Evolutionary conservation across 306 rosid species (phyloP), one percentile per base, ranked within the genome.

Genomic region (Adenanthera pavonina): DNA sequence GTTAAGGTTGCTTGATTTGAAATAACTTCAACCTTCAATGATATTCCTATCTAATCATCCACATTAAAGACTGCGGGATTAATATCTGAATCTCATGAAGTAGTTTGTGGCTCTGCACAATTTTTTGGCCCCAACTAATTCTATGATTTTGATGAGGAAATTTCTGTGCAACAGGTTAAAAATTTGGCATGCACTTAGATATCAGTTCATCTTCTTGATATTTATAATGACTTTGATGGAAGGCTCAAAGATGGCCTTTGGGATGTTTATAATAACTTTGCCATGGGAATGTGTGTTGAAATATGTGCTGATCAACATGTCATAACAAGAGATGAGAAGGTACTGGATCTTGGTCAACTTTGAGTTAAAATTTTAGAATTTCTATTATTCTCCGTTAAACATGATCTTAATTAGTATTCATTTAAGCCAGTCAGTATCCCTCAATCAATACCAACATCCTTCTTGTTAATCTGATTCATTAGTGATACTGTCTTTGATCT

Each of bases 171-270:
- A 25, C 30, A 25, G 30, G 30, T 25, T 25, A 25, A 25, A 25
- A 25, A 25, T 25, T 25, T 25, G 30, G 30, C 30, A 25, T 25
- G 30, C 30, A 25, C 30, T 25, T 25, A 25, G 30, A 25, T 25
- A 25, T 25, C 30, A 25, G 30, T 25, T 25, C 30, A 25, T 25
- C 30, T 25, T 25, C 30, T 25, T 25, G 30, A 25, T 25, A 25
- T 25, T 25, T 25, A 25, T 25, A 25, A 25, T 25, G 30, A 25
- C 30, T 25, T 95, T 3, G 98, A 95, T 76, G 99, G 98, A 53
- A 95, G 92, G 98, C 75, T 95, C 38, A 95, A 95, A 82, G 99
- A 95, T 85, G 98, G 99, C 69, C 91, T 95, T 60, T 95, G 99
- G 99, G 99, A 95, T 89, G 99, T 89, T 80, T 95, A 95, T 78